These are phyloP conservation scores for Scytalidium sp. DNA, from an alignment of 2,329 filamentous ascomycete genomes.

Conservation along the genomic window DNA sequence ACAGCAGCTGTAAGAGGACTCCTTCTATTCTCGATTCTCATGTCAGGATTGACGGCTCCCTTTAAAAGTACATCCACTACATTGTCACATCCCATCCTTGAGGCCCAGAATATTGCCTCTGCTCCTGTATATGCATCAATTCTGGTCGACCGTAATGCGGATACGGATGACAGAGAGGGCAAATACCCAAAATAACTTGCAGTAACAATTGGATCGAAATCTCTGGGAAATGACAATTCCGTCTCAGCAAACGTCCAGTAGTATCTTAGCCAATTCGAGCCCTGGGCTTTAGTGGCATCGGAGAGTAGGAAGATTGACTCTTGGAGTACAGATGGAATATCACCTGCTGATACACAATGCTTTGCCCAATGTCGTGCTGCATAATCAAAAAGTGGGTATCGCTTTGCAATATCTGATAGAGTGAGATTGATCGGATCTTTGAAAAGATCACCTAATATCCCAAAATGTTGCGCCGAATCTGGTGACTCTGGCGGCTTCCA, in stretches of 20 bases:
- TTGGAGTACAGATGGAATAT: slow-evolving; percentile 1
- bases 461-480: slow-evolving; percentile 10
- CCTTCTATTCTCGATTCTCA: slow-evolving; percentile 13
- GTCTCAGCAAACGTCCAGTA: slow-evolving; percentile 23
- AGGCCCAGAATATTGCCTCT: slow-evolving; percentile 30
- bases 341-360: slow-evolving; percentile 22
- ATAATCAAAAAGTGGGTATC: slow-evolving; percentile 33
- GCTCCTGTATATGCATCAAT: slow-evolving; percentile 12
- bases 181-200: slow-evolving; percentile 31
- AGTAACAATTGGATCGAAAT: slow-evolving; percentile 23
- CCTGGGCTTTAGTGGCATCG: slow-evolving; percentile 11
- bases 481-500: slow-evolving; percentile 6
- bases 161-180: slow-evolving; percentile 13
- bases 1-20: slow-evolving; percentile 28
- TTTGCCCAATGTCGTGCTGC: slow-evolving; percentile 33
- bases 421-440: slow-evolving; percentile 21
- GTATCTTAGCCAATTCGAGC: slow-evolving; percentile 32
- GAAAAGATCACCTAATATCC: slow-evolving; percentile 21
- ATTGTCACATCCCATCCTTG: slow-evolving; percentile 19
- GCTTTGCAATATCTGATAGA: slow-evolving; percentile 15
- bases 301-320: slow-evolving; percentile 2
- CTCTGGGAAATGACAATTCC: slow-evolving; percentile 16
- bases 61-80: slow-evolving; percentile 22
- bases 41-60: slow-evolving; percentile 19
- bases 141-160: slow-evolving; percentile 7